Evolutionary conservation across 345 rosid genomes (phyloP), one percentile per base, ranked within the genome.

Genomic region (Citrus australasica): DNA sequence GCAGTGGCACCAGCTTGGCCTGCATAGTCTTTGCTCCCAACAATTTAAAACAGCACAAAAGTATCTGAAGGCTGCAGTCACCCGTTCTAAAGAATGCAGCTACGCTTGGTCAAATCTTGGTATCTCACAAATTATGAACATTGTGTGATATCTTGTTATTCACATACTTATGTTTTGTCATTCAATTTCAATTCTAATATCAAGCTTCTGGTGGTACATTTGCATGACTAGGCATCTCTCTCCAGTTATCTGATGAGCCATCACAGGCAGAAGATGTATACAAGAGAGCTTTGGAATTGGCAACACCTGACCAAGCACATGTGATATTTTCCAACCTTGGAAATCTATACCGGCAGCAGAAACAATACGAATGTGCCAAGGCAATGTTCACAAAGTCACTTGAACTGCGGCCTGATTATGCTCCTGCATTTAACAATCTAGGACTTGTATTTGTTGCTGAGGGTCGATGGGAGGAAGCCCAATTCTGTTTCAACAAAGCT

Each of bases 1-100:
- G 37, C 93, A 87, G 68, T 95, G 98, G 99, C 89, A 94, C 88
- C 99, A 96, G 84, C 94, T 96, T 48, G 99, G 99, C 81, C 91
- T 96, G 77, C 98, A 94, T 77, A 81, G 84, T 85, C 97, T 96
- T 56, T 88, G 93, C 81, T 86, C 94, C 37, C 88, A 81, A 80
- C 90, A 91, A 64, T 96, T 91, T 88, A 87, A 87, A 85, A 80
- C 83, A 71, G 93, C 99, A 33, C 94, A 94, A 75, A 94, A 91
- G 83, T 92, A 96, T 87, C 91, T 96, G 76, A 96, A 96, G 81
- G 89, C 88, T 68, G 93, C 99, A 7, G 89, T 89, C 77, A 81
- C 89, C 63, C 94, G 87, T 66, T 84, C 87, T 75, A 86, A 74
- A 79, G 91, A 90, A 76, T 86, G 91, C 86, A 85, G 94, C 84